A percentile compares a stretch with the other conserved stretches of the same genome.
phyloP scores from a whole-genome alignment of 768 basidiomycete genomes.

The Termitomyces eurrhizus region DNA sequence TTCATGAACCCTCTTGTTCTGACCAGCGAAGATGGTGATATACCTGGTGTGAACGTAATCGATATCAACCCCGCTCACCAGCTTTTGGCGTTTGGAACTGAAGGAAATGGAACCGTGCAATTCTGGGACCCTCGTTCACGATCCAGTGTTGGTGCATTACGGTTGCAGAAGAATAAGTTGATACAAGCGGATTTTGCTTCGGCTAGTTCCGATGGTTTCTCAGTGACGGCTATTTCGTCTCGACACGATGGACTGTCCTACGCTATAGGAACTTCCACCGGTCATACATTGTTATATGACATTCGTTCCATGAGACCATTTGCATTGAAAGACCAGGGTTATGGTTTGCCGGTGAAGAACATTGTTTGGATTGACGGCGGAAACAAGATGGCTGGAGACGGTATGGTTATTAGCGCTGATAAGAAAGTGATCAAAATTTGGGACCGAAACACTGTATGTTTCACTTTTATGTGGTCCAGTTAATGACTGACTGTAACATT shows the following conservation, averaged over 20 bases:
- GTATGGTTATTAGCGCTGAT: constrained; percentile 89
- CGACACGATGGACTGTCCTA: constrained; percentile 88
- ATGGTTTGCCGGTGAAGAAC: constrained; percentile 83
- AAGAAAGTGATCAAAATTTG: constrained; percentile 98
- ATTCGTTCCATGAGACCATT: constrained; percentile 81
- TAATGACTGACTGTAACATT: constrained; percentile 10
- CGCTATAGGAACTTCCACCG: constrained; percentile 92
- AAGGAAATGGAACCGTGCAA: constrained; percentile 83
- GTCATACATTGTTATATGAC: constrained; percentile 93
- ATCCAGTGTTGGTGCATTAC: constrained; percentile 63
- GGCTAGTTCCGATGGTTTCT: constrained; percentile 32
- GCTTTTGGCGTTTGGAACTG: constrained; percentile 83
- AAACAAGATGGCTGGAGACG: constrained; percentile 77
- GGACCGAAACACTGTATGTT: constrained; percentile 77
- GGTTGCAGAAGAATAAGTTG: constrained; percentile 53
- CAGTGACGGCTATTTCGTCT: constrained; percentile 83
- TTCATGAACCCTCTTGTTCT: constrained; percentile 82
- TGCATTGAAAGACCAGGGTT: constrained; percentile 94
- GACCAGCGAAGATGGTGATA: constrained; percentile 43
- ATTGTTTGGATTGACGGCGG: constrained; percentile 91
- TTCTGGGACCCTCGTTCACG: constrained; percentile 96
- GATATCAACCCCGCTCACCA: constrained; percentile 95
- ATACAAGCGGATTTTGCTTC: constrained; percentile 32
- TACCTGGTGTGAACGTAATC: constrained; percentile 84
- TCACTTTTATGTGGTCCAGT: neutral